phyloP scores from a whole-genome alignment of 768 basidiomycete species.

The Pleurotus giganteus region DNA sequence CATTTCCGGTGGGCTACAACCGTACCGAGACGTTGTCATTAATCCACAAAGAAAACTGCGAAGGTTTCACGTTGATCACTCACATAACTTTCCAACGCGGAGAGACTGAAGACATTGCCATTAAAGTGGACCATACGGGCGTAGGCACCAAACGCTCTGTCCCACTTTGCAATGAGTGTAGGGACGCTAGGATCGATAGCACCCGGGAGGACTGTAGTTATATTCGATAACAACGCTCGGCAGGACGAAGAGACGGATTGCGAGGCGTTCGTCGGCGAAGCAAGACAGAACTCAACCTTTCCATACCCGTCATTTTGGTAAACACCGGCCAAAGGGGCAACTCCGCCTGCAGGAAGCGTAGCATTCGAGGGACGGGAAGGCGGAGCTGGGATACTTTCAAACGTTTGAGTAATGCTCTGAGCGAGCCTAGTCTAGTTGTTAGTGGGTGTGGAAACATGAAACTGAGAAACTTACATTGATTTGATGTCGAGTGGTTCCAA shows the following conservation, averaged over 20 bases:
- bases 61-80: conserved; percentile 3
- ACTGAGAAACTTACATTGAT: conserved; percentile 4
- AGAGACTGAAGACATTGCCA: conserved; percentile 19
- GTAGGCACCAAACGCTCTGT: conserved; percentile 18
- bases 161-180: conserved; percentile 16
- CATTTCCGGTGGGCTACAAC: conserved; percentile 11
- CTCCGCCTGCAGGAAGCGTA: conserved; percentile 11
- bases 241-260: conserved; percentile 1
- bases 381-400: conserved; percentile 11
- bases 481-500: conserved; percentile 19
- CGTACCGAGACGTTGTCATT: not conserved
- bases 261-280: not conserved
- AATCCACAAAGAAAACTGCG: not conserved
- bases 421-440: not conserved
- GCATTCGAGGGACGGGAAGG: conserved; percentile 17
- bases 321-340: conserved; percentile 17
- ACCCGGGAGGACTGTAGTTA: conserved; percentile 19
- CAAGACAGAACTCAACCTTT: conserved; percentile 20
- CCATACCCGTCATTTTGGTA: conserved; percentile 24
- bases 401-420: not conserved
- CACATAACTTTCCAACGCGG: conserved; percentile 16
- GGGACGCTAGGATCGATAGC: conserved; percentile 16
- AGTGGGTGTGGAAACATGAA: not conserved
- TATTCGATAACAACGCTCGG: conserved; percentile 3
- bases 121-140: conserved; percentile 18